phyloP scores from a whole-genome alignment of 2,329 filamentous ascomycete genomes.

The Metarhizium guizhouense region DNA sequence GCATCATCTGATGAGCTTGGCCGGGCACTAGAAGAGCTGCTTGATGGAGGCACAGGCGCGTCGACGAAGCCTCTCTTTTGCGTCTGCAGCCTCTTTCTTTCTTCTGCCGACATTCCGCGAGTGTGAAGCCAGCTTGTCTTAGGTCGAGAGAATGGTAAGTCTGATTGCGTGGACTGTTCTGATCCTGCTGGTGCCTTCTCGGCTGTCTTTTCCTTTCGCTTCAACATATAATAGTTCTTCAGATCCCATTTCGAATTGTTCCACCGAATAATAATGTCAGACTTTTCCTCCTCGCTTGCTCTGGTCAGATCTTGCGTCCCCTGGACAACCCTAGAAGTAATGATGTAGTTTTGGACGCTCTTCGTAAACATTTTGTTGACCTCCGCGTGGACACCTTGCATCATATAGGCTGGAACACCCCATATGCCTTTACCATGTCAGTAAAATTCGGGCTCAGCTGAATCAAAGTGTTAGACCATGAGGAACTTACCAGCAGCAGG shows the following conservation, averaged over 20 bases:
- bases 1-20: constrained; percentile 31
- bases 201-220: constrained; percentile 34
- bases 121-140: constrained; percentile 41
- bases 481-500: constrained; percentile 59
- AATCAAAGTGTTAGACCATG: not conserved
- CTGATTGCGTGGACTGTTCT: constrained; percentile 8
- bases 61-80: constrained; percentile 24
- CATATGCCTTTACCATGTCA: constrained; percentile 32
- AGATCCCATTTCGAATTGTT: constrained; percentile 50
- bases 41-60: constrained; percentile 4
- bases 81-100: constrained; percentile 40
- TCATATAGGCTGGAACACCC: constrained; percentile 69
- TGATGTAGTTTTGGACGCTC: constrained; percentile 70
- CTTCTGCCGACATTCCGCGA: constrained; percentile 38
- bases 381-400: constrained; percentile 75
- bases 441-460: not conserved
- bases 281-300: constrained; percentile 48
- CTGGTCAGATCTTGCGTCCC: constrained; percentile 57
- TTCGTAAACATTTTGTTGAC: constrained; percentile 61
- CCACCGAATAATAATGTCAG: constrained; percentile 59
- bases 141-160: constrained; percentile 18
- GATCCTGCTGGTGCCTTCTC: constrained; percentile 18
- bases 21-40: constrained; percentile 8
- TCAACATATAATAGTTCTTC: constrained; percentile 47
- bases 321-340: constrained; percentile 66